phyloP scores from a whole-genome alignment of 2,329 filamentous ascomycete genomes.

The Myotisia sp. region DNA sequence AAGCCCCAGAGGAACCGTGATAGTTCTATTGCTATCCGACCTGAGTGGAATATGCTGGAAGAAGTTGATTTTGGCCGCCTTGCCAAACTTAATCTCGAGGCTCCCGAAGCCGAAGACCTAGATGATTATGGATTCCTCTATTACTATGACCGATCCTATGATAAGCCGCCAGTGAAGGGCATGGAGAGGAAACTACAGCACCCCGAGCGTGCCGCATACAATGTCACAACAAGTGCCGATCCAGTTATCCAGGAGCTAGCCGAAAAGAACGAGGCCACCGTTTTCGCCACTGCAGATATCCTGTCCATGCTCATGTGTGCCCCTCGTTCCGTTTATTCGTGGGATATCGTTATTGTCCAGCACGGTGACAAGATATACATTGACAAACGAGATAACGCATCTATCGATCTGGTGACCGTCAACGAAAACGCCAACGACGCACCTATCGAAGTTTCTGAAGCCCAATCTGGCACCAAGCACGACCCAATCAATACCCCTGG shows the following conservation, averaged over 20 bases:
- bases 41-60: conserved; percentile 89
- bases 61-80: conserved; percentile 98
- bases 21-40: conserved; percentile 87
- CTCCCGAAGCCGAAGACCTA: conserved; percentile 86
- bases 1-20: conserved; percentile 95
- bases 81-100: conserved; percentile 87
- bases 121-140: conserved; percentile 95
- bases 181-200: conserved; percentile 75
- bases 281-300: conserved; percentile 94
- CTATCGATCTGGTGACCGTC: conserved; percentile 92
- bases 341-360: conserved; percentile 89
- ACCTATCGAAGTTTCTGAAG: conserved; percentile 73
- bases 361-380: conserved; percentile 96
- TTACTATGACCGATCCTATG: conserved; percentile 92
- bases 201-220: conserved; percentile 90
- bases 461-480: conserved; percentile 46
- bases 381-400: conserved; percentile 92
- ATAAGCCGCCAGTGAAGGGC: conserved; percentile 83
- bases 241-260: conserved; percentile 94
- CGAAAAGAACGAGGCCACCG: conserved; percentile 87
- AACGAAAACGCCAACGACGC: conserved; percentile 97
- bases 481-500: conserved; percentile 88
- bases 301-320: conserved; percentile 99
- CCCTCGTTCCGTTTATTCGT: conserved; percentile 89
- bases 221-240: conserved; percentile 91